These are phyloP conservation scores for Penicillium cataractarum DNA, from an alignment of 495 filamentous ascomycete species.

Conservation along the genomic window DNA sequence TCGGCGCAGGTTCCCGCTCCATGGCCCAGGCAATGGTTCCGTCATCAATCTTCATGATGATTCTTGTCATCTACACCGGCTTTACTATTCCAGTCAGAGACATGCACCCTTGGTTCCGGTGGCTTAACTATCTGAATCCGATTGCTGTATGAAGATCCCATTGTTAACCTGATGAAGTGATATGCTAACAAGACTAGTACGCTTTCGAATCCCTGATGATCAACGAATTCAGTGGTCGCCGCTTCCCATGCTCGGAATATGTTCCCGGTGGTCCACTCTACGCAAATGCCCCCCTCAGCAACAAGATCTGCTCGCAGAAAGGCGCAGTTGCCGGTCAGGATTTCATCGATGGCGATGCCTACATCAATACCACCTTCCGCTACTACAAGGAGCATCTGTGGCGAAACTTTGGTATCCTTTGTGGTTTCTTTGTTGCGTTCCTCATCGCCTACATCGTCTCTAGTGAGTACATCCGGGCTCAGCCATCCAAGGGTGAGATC, in stretches of 20 bases:
- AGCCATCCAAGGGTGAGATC: slow-evolving; percentile 43
- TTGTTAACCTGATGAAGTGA: background rate
- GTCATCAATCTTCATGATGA: slow-evolving; percentile 73
- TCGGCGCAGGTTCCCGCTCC: slow-evolving; percentile 73
- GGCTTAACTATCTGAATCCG: slow-evolving; percentile 81
- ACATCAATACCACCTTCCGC: slow-evolving; percentile 15
- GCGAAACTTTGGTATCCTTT: slow-evolving; percentile 24
- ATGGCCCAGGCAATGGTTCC: slow-evolving; percentile 78
- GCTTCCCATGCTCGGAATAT: slow-evolving; percentile 3
- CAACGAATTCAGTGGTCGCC: slow-evolving; percentile 43
- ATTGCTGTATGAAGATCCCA: slow-evolving; percentile 35
- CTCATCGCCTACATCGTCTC: slow-evolving; percentile 13
- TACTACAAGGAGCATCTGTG: slow-evolving; percentile 15
- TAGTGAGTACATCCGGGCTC: slow-evolving; percentile 14
- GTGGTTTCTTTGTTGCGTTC: slow-evolving; percentile 12
- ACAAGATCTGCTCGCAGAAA: slow-evolving; percentile 9
- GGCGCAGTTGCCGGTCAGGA: slow-evolving; percentile 13
- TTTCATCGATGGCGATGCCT: slow-evolving; percentile 17
- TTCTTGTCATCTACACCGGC: slow-evolving; percentile 79
- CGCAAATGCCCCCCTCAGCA: background rate
- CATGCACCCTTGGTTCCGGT: slow-evolving; percentile 76
- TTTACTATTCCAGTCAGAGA: slow-evolving; percentile 69
- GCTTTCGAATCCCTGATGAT: slow-evolving; percentile 42
- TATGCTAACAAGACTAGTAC: slow-evolving; percentile 17
- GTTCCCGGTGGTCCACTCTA: background rate